phyloP scores from a whole-genome alignment of 345 rosid species.

The Rhizophora mangle region DNA sequence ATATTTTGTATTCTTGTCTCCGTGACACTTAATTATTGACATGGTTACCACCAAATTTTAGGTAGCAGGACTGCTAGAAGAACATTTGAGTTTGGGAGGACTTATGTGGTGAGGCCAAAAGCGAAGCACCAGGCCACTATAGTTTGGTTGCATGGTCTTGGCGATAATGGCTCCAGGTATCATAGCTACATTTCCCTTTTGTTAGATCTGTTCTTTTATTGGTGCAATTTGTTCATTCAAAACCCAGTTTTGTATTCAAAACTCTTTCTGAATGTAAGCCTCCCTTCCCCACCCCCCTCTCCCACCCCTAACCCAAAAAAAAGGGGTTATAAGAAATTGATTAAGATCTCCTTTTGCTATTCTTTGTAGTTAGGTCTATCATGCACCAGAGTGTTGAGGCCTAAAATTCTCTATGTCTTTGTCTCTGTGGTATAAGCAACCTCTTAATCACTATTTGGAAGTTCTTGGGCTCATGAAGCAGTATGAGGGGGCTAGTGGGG shows the following conservation, averaged over 20 bases:
- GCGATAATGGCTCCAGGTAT: constrained; percentile 52
- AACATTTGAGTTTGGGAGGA: constrained; percentile 45
- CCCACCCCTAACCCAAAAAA: too few species aligned
- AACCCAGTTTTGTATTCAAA: neutral
- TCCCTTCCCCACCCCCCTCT: too few species aligned
- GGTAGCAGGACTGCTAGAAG: constrained; percentile 39
- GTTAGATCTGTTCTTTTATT: neutral
- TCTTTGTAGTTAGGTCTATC: neutral
- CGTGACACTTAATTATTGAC: constrained; percentile 9
- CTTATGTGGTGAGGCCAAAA: constrained; percentile 51
- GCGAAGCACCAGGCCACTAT: constrained; percentile 50
- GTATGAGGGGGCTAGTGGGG: constrained; percentile 7
- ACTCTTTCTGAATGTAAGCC: neutral
- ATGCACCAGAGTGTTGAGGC: neutral
- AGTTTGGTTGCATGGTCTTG: constrained; percentile 51
- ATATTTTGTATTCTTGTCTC: constrained; percentile 10
- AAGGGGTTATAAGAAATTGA: neutral
- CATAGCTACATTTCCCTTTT: constrained; percentile 1
- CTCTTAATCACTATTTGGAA: constrained; percentile 1
- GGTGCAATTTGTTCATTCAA: neutral
- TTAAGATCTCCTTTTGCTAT: neutral
- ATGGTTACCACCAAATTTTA: neutral
- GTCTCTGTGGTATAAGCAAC: neutral
- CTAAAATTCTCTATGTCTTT: neutral
- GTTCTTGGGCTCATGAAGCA: constrained; percentile 5